These are phyloP conservation scores for Nematocida homosporus DNA, from an alignment of 371 early-diverging fungal species.

Conservation along the genomic window DNA sequence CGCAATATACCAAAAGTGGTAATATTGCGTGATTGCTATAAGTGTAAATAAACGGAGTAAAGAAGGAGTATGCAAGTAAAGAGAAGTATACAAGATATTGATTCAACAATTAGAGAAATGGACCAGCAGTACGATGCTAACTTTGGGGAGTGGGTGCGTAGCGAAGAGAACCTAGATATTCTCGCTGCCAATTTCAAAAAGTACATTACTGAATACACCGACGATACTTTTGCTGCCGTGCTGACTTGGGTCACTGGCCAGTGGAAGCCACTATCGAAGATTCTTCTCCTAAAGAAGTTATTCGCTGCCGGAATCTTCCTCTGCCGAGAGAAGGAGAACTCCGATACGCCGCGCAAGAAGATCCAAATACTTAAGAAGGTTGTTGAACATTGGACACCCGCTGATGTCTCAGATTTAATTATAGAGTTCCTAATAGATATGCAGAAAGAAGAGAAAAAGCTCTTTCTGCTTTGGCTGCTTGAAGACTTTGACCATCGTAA, in stretches of 20 bases:
- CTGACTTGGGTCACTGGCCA: conserved; percentile 68
- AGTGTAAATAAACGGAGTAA: not conserved
- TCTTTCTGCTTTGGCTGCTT: conserved; percentile 16
- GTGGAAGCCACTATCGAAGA: conserved; percentile 67
- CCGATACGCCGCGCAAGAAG: not conserved
- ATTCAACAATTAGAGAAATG: conserved; percentile 66
- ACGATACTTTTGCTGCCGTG: conserved; percentile 64
- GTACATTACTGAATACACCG: conserved; percentile 64
- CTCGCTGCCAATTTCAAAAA: conserved; percentile 64
- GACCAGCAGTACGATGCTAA: conserved; percentile 69
- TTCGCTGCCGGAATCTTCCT: conserved; percentile 9
- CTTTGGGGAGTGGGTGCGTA: conserved; percentile 69
- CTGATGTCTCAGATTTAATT: conserved; percentile 19
- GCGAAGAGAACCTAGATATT: conserved; percentile 67
- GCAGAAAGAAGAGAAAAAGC: conserved; percentile 28
- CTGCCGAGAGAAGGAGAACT: not conserved
- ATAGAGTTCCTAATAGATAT: conserved; percentile 27
- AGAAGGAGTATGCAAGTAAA: not conserved
- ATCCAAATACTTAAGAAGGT: conserved; percentile 10
- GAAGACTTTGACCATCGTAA: not conserved
- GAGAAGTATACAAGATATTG: conserved; percentile 60
- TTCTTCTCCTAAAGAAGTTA: conserved; percentile 64
- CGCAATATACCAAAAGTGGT: not conserved
- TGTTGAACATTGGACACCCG: conserved; percentile 13
- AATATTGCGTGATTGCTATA: not conserved